These are phyloP conservation scores for Alternaria angustiovoidea DNA, from an alignment of 2,329 filamentous ascomycete genomes.

Conservation along the genomic window DNA sequence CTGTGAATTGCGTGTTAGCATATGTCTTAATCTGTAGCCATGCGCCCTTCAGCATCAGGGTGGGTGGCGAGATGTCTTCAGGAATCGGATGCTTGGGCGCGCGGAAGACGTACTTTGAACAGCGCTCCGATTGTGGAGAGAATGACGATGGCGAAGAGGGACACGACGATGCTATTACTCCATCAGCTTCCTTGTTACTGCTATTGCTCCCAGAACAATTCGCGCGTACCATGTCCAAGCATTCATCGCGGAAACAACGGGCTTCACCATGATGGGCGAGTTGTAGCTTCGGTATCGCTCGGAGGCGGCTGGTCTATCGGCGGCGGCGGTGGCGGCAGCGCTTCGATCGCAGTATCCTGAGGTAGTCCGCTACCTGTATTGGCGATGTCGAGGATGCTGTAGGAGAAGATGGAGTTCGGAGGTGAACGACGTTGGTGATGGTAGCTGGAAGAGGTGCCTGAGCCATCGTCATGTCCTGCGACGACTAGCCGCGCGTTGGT, in stretches of 20 bases:
- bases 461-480: constrained; percentile 24
- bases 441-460: constrained; percentile 13
- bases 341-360: constrained; percentile 3
- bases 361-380: not conserved
- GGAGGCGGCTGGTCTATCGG: constrained; percentile 25
- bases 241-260: constrained; percentile 87
- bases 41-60: not conserved
- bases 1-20: constrained; percentile 46
- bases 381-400: not conserved
- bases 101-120: constrained; percentile 67
- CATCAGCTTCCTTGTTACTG: constrained; percentile 23
- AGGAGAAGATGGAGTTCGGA: not conserved
- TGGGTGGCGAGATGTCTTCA: not conserved
- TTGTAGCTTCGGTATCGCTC: constrained; percentile 15
- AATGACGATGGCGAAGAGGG: constrained; percentile 70
- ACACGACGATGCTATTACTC: constrained; percentile 71
- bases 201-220: not conserved
- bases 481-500: constrained; percentile 8
- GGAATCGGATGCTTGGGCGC: not conserved
- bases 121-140: constrained; percentile 72
- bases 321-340: constrained; percentile 18
- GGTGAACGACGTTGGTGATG: constrained; percentile 11
- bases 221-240: constrained; percentile 88
- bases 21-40: not conserved
- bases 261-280: constrained; percentile 84